phyloP scores from a whole-genome alignment of 192 early-diverging fungal genomes.

The Lobosporangium transversale region DNA sequence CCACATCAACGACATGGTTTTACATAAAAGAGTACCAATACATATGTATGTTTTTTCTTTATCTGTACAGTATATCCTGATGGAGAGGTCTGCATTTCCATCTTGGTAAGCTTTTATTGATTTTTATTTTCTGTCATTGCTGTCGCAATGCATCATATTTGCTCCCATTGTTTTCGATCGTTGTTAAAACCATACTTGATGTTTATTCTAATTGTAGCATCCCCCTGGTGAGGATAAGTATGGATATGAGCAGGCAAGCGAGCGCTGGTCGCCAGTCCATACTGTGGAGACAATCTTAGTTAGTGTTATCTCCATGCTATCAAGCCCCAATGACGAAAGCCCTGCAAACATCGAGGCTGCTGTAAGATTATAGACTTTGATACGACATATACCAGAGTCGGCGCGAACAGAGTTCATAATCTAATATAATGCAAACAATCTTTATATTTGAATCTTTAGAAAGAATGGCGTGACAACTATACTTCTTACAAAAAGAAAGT shows the following conservation, averaged over 20 bases:
- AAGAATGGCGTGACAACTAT: constrained; percentile 80
- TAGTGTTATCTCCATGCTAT: constrained; percentile 92
- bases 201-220: constrained; percentile 52
- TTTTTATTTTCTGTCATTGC: too few species aligned
- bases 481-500: constrained; percentile 80
- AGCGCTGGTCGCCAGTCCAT: constrained; percentile 97
- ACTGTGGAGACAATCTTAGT: constrained; percentile 93
- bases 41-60: too few species aligned
- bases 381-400: not conserved
- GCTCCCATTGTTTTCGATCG: not conserved
- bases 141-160: too few species aligned
- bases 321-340: constrained; percentile 92
- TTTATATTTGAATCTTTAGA: constrained; percentile 55
- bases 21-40: too few species aligned
- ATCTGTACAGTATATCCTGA: constrained; percentile 79
- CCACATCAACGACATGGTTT: too few species aligned
- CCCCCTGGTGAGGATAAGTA: constrained; percentile 87
- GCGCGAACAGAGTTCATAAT: not conserved
- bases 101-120: constrained; percentile 68
- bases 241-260: constrained; percentile 89
- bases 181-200: not conserved
- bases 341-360: constrained; percentile 96
- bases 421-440: not conserved
- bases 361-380: constrained; percentile 69
- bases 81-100: constrained; percentile 97